Percentiles rank a stretch among this genome's conserved stretches.
Conservation (phyloP, 768 basidiomycete species). For the Tubosaeta sp. region DNA sequence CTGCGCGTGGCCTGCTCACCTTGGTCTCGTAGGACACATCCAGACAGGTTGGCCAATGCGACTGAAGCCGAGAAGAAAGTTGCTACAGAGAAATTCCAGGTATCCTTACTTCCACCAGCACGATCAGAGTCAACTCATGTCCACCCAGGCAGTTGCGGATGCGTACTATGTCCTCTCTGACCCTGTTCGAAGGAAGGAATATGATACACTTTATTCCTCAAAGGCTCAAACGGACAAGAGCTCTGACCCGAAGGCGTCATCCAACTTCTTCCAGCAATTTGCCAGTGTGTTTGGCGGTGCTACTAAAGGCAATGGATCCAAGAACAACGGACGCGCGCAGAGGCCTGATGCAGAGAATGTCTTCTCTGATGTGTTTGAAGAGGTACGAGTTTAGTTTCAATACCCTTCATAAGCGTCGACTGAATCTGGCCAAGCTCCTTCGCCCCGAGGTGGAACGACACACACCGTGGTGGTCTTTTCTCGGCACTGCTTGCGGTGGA, state of each 20-base stretch:
- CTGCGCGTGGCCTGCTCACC: conserved; percentile 9
- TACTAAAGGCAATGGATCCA: conserved; percentile 23
- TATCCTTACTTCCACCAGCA: conserved; percentile 17
- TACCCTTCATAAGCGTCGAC: neutral
- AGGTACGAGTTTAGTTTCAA: conserved; percentile 44
- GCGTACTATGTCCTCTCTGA: conserved; percentile 94
- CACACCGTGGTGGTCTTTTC: conserved; percentile 70
- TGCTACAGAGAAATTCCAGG: conserved; percentile 87
- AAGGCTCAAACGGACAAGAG: conserved; percentile 49
- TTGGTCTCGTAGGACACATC: conserved; percentile 65
- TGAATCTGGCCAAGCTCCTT: conserved; percentile 48
- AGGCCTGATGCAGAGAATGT: conserved; percentile 76
- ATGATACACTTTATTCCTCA: conserved; percentile 62
- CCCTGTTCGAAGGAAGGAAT: conserved; percentile 63
- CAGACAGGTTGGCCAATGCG: conserved; percentile 74
- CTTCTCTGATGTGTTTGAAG: conserved; percentile 90
- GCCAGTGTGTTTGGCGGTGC: conserved; percentile 61
- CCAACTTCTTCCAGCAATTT: conserved; percentile 75
- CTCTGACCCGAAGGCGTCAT: conserved; percentile 61
- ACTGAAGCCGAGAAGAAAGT: conserved; percentile 62
- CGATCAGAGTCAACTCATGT: conserved; percentile 21
- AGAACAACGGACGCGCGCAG: conserved; percentile 33
- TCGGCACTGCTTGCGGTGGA: conserved; percentile 69
- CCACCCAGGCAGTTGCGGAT: conserved; percentile 69
- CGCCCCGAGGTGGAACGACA: conserved; percentile 76